Conservation (phyloP, 768 basidiomycete genomes). For the Macrocybe gigantea region DNA sequence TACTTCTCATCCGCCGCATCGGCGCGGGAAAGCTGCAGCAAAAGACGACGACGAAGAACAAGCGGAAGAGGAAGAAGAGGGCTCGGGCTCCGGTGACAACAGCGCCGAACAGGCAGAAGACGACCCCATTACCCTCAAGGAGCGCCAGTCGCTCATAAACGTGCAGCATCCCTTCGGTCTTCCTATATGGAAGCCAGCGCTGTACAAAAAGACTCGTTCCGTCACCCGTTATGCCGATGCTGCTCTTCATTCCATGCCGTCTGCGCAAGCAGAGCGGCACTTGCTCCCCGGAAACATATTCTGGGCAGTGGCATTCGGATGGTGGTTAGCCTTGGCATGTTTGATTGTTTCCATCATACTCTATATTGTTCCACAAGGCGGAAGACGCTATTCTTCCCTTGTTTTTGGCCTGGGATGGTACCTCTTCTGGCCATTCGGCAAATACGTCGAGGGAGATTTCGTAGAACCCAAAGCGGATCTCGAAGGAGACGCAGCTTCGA, state of each 20-base stretch:
- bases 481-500: constrained; percentile 21
- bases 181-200: constrained; percentile 98
- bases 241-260: constrained; percentile 88
- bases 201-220: constrained; percentile 96
- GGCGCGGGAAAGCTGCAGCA: constrained; percentile 41
- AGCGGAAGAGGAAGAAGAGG: constrained; percentile 31
- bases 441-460: constrained; percentile 88
- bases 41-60: constrained; percentile 31
- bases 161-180: constrained; percentile 99
- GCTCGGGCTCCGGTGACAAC: constrained; percentile 8
- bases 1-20: constrained; percentile 15
- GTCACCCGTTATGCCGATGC: constrained; percentile 96
- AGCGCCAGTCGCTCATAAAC: constrained; percentile 97
- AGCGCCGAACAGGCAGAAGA: constrained; percentile 34
- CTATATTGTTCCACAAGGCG: constrained; percentile 72
- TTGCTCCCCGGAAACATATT: constrained; percentile 91
- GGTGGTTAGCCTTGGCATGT: constrained; percentile 83
- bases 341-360: constrained; percentile 63
- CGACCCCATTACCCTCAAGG: constrained; percentile 88
- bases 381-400: constrained; percentile 76
- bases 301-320: constrained; percentile 87
- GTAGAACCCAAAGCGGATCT: constrained; percentile 30
- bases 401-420: constrained; percentile 95
- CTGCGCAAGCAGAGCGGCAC: constrained; percentile 89
- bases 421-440: constrained; percentile 96